Base-by-base conservation (phyloP, 2,329 filamentous ascomycete species). In the Colletotrichum filicis region DNA sequence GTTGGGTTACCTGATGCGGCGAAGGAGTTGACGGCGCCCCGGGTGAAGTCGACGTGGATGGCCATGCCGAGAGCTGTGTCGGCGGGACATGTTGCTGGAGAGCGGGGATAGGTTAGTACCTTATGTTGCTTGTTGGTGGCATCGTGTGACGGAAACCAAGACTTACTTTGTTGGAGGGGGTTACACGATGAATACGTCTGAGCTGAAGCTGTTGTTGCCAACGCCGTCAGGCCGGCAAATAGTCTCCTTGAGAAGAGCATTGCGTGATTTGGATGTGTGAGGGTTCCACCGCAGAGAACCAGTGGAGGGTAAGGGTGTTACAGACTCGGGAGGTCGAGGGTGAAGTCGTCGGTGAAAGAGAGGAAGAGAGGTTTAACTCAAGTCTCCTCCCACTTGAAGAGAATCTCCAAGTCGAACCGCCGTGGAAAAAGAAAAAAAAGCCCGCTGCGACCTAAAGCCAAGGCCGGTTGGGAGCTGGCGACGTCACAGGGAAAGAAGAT, bases 31-130 rank as follows among this genome's bases (percentile, higher is more conserved):
- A 97, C 95, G 35, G 87, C 83, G 74, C 94, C 94, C 76, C 93
- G 86, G 42, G 90, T 92, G 83, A 98, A 97, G 85, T 98, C 94
- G 83, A 97, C 92, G 74, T 90, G 88, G 78, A 95, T 92, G n/a
- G 93, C 89, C 86, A 91, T 94, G 70, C 94, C 95, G 4, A 98
- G 89, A 0, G 95, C 96, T 8, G 94, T 91, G 80, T 98, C 87
- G 65, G 94, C 82, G 6, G 93, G 90, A 79, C 96, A 98, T 73
- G 85, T 87, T 85, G 85, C 83, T 86, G 78, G 75, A 69, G 61
- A 28, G 66, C 32, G 37, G 53, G n/a, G 49, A n/a, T 5, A 42
- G 24, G 56, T 67, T 6, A 66, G 59, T 14, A 3, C 30, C 9
- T 32, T 1, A 37, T 24, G 9, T 57, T 35, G 52, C 56, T 32